Conservation (phyloP, 331 rosid genomes). For the Cucumis variabilis region DNA sequence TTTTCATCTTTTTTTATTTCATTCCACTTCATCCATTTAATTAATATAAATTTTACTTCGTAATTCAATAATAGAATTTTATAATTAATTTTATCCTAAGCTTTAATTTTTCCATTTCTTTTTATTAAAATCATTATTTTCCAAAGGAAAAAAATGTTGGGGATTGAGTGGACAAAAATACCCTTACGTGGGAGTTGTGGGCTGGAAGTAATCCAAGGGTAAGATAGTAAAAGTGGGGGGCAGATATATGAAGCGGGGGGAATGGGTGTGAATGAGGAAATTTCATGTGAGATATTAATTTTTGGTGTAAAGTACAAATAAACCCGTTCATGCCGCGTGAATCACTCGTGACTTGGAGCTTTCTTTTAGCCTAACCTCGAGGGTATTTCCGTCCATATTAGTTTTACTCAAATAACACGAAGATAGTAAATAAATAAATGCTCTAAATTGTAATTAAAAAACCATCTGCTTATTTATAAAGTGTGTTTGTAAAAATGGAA, state of each 20-base stretch:
- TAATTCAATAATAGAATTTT: neutral
- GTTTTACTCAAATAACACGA: neutral
- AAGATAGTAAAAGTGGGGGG: neutral
- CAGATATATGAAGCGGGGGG: neutral
- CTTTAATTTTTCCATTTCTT: too few species aligned
- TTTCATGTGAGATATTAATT: constrained; percentile 17
- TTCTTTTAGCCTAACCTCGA: neutral
- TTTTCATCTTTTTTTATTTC: neutral
- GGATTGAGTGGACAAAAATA: neutral
- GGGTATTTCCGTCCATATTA: neutral
- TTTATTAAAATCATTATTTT: too few species aligned
- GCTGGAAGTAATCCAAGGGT: neutral
- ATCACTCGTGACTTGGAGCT: constrained; percentile 27
- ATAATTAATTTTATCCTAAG: too few species aligned
- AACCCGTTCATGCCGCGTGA: constrained; percentile 20
- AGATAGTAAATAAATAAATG: neutral
- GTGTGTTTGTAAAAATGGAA: too few species aligned
- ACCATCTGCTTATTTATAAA: too few species aligned
- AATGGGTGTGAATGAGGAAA: neutral
- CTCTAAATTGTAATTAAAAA: too few species aligned
- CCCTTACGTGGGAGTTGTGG: neutral
- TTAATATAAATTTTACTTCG: neutral
- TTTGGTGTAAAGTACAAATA: neutral
- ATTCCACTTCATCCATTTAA: neutral
- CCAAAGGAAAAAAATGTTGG: neutral